phyloP scores from a whole-genome alignment of 2,329 filamentous ascomycete species.

The Lasiodiplodia sp. region DNA sequence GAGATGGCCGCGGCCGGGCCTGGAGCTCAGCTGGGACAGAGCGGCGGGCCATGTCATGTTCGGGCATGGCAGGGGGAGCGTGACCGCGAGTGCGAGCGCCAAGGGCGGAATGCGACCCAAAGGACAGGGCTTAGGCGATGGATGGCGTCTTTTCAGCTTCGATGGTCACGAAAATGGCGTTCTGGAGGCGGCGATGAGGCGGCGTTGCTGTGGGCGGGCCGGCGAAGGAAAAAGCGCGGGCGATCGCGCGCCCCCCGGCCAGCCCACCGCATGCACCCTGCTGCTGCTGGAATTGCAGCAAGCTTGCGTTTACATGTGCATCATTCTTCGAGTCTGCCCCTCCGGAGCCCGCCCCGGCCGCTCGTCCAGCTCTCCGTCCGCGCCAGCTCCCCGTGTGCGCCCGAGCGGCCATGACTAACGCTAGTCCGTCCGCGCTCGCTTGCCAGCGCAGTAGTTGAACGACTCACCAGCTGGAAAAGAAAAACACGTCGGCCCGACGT shows the following conservation, averaged over 20 bases:
- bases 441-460: not conserved
- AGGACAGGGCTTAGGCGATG: slow-evolving; percentile 20
- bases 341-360: not conserved
- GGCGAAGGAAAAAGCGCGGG: not conserved
- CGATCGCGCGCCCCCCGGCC: slow-evolving; percentile 11
- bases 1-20: slow-evolving; percentile 10
- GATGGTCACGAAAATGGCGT: slow-evolving; percentile 24
- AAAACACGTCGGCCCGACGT: not conserved
- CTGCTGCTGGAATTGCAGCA: not conserved
- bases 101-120: slow-evolving; percentile 18
- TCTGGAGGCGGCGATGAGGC: slow-evolving; percentile 20
- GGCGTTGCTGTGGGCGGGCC: slow-evolving; percentile 8
- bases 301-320: not conserved
- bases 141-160: slow-evolving; percentile 27
- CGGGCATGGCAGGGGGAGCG: slow-evolving; percentile 16
- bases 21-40: slow-evolving; percentile 23
- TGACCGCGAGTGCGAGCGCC: slow-evolving; percentile 2
- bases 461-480: not conserved
- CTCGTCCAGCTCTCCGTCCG: not conserved
- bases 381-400: not conserved
- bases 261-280: slow-evolving; percentile 2
- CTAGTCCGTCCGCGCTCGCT: slow-evolving; percentile 1
- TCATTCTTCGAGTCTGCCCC: not conserved
- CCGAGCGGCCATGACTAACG: slow-evolving; percentile 13
- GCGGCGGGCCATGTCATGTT: slow-evolving; percentile 16